A percentile compares a stretch with the other conserved stretches of the same genome.
phyloP scores from a whole-genome alignment of 2,329 filamentous ascomycete species.

The Cladosporium sp. region DNA sequence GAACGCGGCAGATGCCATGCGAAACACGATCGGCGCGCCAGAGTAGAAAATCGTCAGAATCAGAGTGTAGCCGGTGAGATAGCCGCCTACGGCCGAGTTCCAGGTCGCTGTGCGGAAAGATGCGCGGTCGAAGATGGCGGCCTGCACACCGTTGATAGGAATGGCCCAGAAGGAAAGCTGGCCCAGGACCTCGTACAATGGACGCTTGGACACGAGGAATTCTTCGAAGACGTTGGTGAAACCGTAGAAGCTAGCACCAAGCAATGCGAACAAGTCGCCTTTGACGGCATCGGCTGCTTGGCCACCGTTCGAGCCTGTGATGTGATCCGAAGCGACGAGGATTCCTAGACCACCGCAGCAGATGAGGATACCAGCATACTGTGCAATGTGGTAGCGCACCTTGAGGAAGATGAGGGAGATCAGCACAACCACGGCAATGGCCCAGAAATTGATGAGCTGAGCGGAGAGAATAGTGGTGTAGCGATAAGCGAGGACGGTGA shows the following conservation, averaged over 20 bases:
- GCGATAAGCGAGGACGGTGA: constrained; percentile 89
- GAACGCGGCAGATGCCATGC: constrained; percentile 86
- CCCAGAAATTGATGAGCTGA: constrained; percentile 98
- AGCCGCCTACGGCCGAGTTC: constrained; percentile 62
- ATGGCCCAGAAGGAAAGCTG: constrained; percentile 86
- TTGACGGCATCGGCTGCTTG: constrained; percentile 66
- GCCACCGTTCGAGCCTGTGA: constrained; percentile 70
- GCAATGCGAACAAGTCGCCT: constrained; percentile 86
- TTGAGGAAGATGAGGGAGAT: constrained; percentile 77
- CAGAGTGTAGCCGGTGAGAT: constrained; percentile 85
- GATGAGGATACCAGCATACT: constrained; percentile 81
- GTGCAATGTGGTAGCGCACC: constrained; percentile 85
- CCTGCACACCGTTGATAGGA: constrained; percentile 86
- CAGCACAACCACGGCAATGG: constrained; percentile 86
- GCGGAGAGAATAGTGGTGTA: constrained; percentile 90
- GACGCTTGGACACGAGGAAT: constrained; percentile 81
- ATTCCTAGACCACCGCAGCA: constrained; percentile 90
- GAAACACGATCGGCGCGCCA: constrained; percentile 79
- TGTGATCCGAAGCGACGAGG: constrained; percentile 80
- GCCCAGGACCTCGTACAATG: constrained; percentile 88
- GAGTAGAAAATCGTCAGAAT: constrained; percentile 82
- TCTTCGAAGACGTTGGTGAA: constrained; percentile 89
- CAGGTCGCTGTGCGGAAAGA: constrained; percentile 55
- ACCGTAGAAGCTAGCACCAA: constrained; percentile 88
- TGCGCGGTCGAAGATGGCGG: constrained; percentile 82